A percentile compares a stretch with the other conserved stretches of the same genome.
These are phyloP conservation scores for Tuber indicum DNA, from an alignment of 495 filamentous ascomycete genomes.

Conservation along the genomic window DNA sequence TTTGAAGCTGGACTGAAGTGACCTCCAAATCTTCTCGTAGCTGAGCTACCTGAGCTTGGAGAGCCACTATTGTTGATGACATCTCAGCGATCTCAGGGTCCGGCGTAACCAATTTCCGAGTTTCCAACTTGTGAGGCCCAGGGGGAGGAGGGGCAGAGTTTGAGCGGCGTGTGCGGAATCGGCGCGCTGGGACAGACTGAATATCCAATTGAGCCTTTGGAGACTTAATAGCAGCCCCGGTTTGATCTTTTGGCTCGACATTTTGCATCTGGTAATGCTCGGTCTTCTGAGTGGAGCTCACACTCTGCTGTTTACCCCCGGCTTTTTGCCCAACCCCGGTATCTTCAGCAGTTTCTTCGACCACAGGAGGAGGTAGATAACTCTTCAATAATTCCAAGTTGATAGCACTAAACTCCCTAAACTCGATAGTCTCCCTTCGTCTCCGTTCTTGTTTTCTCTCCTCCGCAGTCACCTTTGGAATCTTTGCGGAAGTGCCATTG, in stretches of 20 bases:
- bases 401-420: conserved; percentile 40
- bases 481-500: conserved; percentile 20
- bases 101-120: neutral
- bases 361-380: conserved; percentile 23
- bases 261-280: conserved; percentile 8
- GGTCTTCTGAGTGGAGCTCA: neutral
- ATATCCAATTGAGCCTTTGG: conserved; percentile 4
- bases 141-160: conserved; percentile 37
- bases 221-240: neutral
- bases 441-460: conserved; percentile 35
- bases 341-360: conserved; percentile 18
- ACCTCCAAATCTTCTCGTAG: conserved; percentile 35
- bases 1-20: conserved; percentile 31
- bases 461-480: conserved; percentile 23
- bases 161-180: conserved; percentile 32
- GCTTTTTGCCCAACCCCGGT: neutral
- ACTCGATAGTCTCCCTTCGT: conserved; percentile 40
- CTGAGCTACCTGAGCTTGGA: conserved; percentile 28
- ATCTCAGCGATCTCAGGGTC: neutral
- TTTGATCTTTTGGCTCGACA: conserved; percentile 4
- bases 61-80: conserved; percentile 18
- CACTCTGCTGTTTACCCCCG: neutral
- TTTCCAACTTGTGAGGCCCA: conserved; percentile 4
- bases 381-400: conserved; percentile 34
- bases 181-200: conserved; percentile 4